phyloP scores from a whole-genome alignment of 1,284 basidiomycete genomes.

The Cutaneotrichosporon sp. region DNA sequence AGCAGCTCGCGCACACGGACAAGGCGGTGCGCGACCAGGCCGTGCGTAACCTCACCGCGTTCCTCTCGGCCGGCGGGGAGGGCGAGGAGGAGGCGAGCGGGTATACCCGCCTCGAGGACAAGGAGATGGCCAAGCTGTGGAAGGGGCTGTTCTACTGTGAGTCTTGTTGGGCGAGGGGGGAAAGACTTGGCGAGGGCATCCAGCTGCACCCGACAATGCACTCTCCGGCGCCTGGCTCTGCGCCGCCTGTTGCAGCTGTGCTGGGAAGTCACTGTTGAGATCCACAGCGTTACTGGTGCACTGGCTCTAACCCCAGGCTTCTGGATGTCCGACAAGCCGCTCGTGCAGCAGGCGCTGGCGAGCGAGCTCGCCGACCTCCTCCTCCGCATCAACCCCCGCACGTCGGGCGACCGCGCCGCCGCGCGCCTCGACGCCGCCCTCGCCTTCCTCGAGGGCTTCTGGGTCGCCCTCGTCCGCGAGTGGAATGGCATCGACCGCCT shows the following conservation, averaged over 20 bases:
- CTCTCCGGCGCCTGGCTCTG: no score
- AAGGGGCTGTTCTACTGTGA: conserved; percentile 96
- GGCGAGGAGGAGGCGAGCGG: conserved; percentile 33
- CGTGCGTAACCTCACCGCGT: conserved; percentile 71
- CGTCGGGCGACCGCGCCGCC: background rate
- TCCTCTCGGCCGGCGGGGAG: conserved; percentile 67
- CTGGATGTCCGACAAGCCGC: conserved; percentile 99
- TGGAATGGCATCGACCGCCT: conserved; percentile 90
- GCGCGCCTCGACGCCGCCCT: conserved; percentile 60
- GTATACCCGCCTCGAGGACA: conserved; percentile 58
- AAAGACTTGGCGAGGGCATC: no score
- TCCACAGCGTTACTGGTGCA: background rate
- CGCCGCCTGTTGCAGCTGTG: no score
- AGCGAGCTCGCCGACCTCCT: conserved; percentile 79
- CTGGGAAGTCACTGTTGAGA: no score
- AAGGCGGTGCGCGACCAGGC: conserved; percentile 89
- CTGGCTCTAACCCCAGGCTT: conserved; percentile 64
- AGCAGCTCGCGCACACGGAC: conserved; percentile 89
- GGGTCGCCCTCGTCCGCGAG: conserved; percentile 83
- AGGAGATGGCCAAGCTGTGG: conserved; percentile 92
- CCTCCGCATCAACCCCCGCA: conserved; percentile 63
- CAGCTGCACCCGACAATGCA: no score
- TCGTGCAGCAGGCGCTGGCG: conserved; percentile 91
- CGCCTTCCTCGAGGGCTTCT: conserved; percentile 82
- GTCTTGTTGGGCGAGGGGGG: no score